Percentiles rank a stretch among this genome's conserved stretches.
Conservation (phyloP, 2,329 filamentous ascomycete genomes). For the Epichloe bromicola region DNA sequence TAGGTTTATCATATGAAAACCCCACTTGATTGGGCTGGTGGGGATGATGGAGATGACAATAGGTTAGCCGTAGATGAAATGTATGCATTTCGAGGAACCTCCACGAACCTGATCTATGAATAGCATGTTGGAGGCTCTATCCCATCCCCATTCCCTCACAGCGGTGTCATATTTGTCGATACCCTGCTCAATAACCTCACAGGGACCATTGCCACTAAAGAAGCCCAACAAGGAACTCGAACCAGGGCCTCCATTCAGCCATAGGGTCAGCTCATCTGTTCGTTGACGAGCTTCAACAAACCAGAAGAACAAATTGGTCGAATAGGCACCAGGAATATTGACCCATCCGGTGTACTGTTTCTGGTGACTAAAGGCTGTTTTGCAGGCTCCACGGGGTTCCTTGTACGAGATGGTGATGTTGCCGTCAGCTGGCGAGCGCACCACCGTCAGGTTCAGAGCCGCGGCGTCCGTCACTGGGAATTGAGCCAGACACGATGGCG, state of each 20-base stretch:
- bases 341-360: constrained; percentile 63
- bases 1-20: constrained; percentile 52
- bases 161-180: constrained; percentile 39
- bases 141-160: constrained; percentile 52
- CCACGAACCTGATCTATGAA: constrained; percentile 41
- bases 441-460: constrained; percentile 35
- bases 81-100: constrained; percentile 8
- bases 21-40: constrained; percentile 54
- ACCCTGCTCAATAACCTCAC: constrained; percentile 34
- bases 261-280: constrained; percentile 38
- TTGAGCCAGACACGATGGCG: constrained; percentile 16
- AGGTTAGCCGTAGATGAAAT: neutral
- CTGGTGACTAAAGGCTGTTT: constrained; percentile 50
- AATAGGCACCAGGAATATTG: constrained; percentile 40
- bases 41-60: neutral
- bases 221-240: constrained; percentile 51
- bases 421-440: constrained; percentile 48
- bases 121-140: constrained; percentile 40
- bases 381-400: constrained; percentile 45
- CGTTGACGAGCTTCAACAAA: constrained; percentile 32
- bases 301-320: constrained; percentile 40
- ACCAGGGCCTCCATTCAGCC: constrained; percentile 56
- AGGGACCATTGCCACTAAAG: constrained; percentile 47
- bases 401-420: constrained; percentile 59
- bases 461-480: constrained; percentile 19